Conservation (phyloP, 2,329 filamentous ascomycete species). For the Erysiphe pulchra region DNA sequence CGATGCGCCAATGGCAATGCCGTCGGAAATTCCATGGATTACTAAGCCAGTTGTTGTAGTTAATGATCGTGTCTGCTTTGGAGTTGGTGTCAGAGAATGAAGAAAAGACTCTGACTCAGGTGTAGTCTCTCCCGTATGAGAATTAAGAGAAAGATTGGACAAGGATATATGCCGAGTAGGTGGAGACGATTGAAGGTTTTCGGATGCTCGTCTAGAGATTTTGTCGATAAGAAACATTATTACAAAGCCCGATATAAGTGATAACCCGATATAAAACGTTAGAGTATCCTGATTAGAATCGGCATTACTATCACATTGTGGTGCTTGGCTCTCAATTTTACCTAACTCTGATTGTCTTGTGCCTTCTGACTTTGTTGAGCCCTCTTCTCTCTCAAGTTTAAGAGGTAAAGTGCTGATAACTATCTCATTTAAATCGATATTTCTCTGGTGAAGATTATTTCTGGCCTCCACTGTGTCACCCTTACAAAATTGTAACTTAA, state of each 20-base stretch:
- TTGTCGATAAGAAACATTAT: slow-evolving; percentile 94
- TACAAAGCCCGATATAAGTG: slow-evolving; percentile 68
- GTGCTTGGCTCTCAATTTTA: background rate
- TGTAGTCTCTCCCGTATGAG: slow-evolving; percentile 23
- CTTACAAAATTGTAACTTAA: background rate
- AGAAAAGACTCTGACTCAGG: slow-evolving; percentile 24
- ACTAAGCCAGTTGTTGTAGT: slow-evolving; percentile 87
- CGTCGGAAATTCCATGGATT: slow-evolving; percentile 85
- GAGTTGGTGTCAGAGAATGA: slow-evolving; percentile 28
- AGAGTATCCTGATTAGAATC: slow-evolving; percentile 20
- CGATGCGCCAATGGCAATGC: slow-evolving; percentile 84
- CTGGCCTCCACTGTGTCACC: background rate
- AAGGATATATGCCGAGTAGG: slow-evolving; percentile 68
- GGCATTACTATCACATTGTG: slow-evolving; percentile 10
- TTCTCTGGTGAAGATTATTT: background rate
- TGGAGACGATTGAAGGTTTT: slow-evolving; percentile 35
- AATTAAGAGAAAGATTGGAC: slow-evolving; percentile 43
- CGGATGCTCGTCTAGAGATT: slow-evolving; percentile 45
- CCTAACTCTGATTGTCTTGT: background rate
- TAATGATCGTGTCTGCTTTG: slow-evolving; percentile 33
- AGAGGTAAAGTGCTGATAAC: too few species aligned
- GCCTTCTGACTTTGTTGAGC: too few species aligned
- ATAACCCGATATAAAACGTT: slow-evolving; percentile 59
- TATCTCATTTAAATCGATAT: background rate
- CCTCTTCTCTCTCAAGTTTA: too few species aligned